Evolutionary conservation across 345 rosid species (phyloP), one percentile per base, ranked within the genome.

Genomic region (Fremontodendron californicum): DNA sequence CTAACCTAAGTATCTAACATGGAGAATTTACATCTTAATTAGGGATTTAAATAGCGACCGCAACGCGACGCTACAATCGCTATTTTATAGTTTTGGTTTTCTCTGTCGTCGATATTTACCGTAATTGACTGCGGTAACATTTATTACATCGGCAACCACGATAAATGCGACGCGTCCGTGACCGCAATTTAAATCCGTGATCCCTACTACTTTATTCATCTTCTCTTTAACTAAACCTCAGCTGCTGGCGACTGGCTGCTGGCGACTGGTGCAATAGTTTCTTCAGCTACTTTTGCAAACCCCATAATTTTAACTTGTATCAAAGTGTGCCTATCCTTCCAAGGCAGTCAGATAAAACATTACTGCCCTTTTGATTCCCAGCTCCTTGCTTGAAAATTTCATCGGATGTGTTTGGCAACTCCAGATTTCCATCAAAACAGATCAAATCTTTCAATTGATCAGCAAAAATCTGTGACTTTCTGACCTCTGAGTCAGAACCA

Each of bases 361-460:
- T 78, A 61, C 63, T 68, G 13, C 3, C 46, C 13, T 39, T 42
- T 39, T 43, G 75, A 49, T 35, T 43, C 39, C 54, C 77, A 9
- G 67, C 74, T 76, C 76, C 65, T 37, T 33, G 57, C 29, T 72
- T 9, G 35, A 60, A 25, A 27, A 27, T 27, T 13, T 27, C 29
- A 4, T 58, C 19, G 0, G 64, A 60, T 43, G 58, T 43, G 71
- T 58, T 51, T 67, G 66, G 55, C 43, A 46, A 21, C 52, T 48
- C 80, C 43, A 37, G 64, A 48, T 52, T 72, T 46, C 46, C 80
- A 63, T 82, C 80, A 60, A 55, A 80, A 76, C 71, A 73, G 5
- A 85, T 51, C 67, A 85, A 74, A 62, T 79, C 91, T 73, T 83
- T 86, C 73, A 85, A 16, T 27, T 86, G 84, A 75, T 80, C 75